These are phyloP conservation scores for Lonicera japonica DNA, from an alignment of 129 eudicot species.

Conservation along the genomic window DNA sequence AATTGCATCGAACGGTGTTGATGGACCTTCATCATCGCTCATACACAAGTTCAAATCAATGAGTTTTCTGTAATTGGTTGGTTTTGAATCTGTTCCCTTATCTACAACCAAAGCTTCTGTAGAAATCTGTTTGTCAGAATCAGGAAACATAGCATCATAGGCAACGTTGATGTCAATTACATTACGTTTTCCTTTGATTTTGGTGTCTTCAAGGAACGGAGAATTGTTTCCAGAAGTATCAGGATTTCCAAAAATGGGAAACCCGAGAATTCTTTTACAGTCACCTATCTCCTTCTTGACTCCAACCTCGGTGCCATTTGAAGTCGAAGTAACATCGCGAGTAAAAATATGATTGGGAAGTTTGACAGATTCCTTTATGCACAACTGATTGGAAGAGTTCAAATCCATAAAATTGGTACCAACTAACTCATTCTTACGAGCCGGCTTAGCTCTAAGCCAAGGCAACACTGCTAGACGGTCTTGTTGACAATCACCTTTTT, in stretches of 20 bases:
- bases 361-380: conserved; percentile 22
- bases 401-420: conserved; percentile 1
- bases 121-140: conserved; percentile 14
- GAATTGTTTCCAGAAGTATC: conserved; percentile 28
- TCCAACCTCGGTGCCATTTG: conserved; percentile 13
- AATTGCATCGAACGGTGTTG: conserved; percentile 31
- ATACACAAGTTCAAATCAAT: conserved; percentile 69
- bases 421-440: conserved; percentile 17
- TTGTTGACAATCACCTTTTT: conserved; percentile 25
- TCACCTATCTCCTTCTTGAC: conserved; percentile 20
- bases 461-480: conserved; percentile 39
- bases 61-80: conserved; percentile 22
- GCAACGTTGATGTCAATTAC: conserved; percentile 73
- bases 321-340: conserved; percentile 12
- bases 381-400: conserved; percentile 8
- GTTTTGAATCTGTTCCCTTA: conserved; percentile 25
- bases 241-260: conserved; percentile 54
- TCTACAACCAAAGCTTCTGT: conserved; percentile 27
- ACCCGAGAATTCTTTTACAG: conserved; percentile 48
- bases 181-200: conserved; percentile 30
- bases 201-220: conserved; percentile 24
- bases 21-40: conserved; percentile 55
- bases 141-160: conserved; percentile 34
- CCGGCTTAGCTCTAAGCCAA: conserved; percentile 61
- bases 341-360: conserved; percentile 2